phyloP scores from a whole-genome alignment of 177 flowering plant genomes.

The Tripterygium wilfordii region DNA sequence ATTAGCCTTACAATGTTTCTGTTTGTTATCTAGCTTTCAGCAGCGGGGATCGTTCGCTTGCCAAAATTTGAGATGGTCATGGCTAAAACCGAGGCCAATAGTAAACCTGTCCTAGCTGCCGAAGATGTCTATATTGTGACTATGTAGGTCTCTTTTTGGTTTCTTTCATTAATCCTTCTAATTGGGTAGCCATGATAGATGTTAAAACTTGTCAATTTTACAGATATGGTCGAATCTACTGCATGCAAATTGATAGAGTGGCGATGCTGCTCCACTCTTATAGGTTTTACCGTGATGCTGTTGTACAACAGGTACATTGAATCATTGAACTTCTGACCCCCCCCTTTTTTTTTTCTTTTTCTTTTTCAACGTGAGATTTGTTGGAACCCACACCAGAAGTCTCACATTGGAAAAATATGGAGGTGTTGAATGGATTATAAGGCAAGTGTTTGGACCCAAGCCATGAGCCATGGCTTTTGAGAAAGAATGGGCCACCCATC shows the following conservation, averaged over 20 bases:
- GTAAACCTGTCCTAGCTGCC: conserved; percentile 75
- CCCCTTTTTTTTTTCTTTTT: not conserved
- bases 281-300: conserved; percentile 94
- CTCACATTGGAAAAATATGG: no score
- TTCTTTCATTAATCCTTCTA: conserved; percentile 4
- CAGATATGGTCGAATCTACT: conserved; percentile 97
- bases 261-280: conserved; percentile 82
- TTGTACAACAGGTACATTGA: conserved; percentile 97
- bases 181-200: not conserved
- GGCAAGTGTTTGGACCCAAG: no score
- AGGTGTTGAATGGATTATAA: no score
- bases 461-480: no score
- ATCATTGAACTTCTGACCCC: no score
- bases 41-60: conserved; percentile 78
- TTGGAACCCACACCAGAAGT: no score
- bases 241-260: conserved; percentile 88
- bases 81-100: conserved; percentile 83
- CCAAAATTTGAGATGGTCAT: conserved; percentile 95
- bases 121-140: conserved; percentile 87
- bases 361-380: not conserved
- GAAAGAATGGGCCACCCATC: no score
- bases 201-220: conserved; percentile 8
- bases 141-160: conserved; percentile 45
- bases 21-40: conserved; percentile 60
- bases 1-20: conserved; percentile 2